Evolutionary conservation across 2,329 filamentous ascomycete species (phyloP).

Genomic region (Sporothrix dimorphospora): DNA sequence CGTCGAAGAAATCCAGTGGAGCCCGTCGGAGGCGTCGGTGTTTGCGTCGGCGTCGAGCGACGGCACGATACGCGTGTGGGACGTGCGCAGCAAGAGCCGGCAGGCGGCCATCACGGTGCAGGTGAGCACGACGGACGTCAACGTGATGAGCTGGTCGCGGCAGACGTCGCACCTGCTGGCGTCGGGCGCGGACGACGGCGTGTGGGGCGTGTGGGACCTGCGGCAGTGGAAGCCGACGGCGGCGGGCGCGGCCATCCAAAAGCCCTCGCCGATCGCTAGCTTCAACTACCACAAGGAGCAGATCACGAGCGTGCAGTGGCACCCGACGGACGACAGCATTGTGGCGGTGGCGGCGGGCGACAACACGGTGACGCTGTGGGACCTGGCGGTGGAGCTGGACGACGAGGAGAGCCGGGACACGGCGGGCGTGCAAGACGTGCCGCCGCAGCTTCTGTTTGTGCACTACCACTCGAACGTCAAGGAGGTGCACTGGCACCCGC

Average conservation of each 20-base stretch:
- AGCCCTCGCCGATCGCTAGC: constrained; percentile 80
- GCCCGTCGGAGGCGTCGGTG: constrained; percentile 86
- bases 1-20: constrained; percentile 97
- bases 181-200: constrained; percentile 88
- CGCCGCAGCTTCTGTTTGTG: constrained; percentile 92
- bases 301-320: constrained; percentile 95
- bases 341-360: constrained; percentile 90
- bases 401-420: constrained; percentile 95
- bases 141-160: constrained; percentile 93
- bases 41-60: constrained; percentile 94
- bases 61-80: constrained; percentile 95
- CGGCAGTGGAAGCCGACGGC: constrained; percentile 83
- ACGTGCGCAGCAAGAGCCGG: constrained; percentile 85
- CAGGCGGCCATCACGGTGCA: constrained; percentile 86
- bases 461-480: constrained; percentile 95
- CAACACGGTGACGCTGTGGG: constrained; percentile 94
- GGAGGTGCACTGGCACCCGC: constrained; percentile 96
- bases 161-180: constrained; percentile 88
- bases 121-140: constrained; percentile 84
- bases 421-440: constrained; percentile 84
- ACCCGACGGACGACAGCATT: constrained; percentile 95
- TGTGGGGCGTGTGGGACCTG: constrained; percentile 95
- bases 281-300: constrained; percentile 97
- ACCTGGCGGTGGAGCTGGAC: constrained; percentile 93
- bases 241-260: constrained; percentile 40